Conservation (phyloP, 2,329 filamentous ascomycete species). For the Pseudonectria buxi region DNA sequence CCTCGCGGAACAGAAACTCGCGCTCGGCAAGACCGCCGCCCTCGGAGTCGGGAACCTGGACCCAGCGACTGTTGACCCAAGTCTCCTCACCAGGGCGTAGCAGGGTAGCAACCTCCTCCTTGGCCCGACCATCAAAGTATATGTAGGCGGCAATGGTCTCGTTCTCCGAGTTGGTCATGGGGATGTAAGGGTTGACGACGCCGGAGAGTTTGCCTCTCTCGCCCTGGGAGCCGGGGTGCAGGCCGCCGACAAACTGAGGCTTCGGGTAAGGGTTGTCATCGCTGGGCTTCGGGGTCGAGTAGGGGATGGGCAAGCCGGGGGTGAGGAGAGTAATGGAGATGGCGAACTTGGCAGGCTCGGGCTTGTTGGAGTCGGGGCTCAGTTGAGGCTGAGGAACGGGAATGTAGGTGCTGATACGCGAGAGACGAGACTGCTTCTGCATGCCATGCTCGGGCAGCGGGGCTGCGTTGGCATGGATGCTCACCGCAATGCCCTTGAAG, state of each 20-base stretch:
- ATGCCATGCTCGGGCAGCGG: constrained; percentile 90
- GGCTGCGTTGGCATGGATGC: constrained; percentile 76
- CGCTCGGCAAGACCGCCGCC: constrained; percentile 91
- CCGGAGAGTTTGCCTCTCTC: constrained; percentile 43
- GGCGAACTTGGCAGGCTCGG: constrained; percentile 91
- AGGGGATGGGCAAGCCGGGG: constrained; percentile 80
- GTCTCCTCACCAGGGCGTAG: constrained; percentile 91
- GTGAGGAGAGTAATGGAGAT: constrained; percentile 96
- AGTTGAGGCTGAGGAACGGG: constrained; percentile 86
- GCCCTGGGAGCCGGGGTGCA: constrained; percentile 46
- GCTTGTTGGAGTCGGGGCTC: constrained; percentile 54
- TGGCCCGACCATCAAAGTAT: constrained; percentile 91
- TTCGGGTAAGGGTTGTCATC: constrained; percentile 71
- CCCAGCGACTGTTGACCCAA: constrained; percentile 98
- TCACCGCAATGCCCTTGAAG: constrained; percentile 98
- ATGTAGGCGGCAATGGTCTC: constrained; percentile 98
- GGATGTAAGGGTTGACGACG: constrained; percentile 77
- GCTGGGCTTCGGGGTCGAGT: constrained; percentile 80
- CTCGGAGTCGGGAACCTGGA: constrained; percentile 84
- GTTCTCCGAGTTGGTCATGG: constrained; percentile 85
- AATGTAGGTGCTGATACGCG: constrained; percentile 94
- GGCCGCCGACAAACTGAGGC: constrained; percentile 70
- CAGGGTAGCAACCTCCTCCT: constrained; percentile 94
- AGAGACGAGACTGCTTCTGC: constrained; percentile 84
- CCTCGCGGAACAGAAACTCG: constrained; percentile 95